Conservation (phyloP, 805 yeast species). For the Ogataea wickerhamii region DNA sequence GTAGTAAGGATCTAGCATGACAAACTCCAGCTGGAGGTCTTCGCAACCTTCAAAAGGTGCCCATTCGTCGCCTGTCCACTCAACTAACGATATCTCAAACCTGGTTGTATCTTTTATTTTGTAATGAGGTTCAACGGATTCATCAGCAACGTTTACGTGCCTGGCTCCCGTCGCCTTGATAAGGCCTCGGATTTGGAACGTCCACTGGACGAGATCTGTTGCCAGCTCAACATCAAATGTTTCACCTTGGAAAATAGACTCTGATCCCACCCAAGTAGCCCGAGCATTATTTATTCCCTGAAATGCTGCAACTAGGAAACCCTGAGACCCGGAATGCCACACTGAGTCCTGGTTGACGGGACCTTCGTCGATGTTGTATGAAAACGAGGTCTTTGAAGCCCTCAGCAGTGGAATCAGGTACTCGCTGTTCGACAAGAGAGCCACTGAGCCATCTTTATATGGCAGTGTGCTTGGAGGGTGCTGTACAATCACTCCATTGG, state of each 20-base stretch:
- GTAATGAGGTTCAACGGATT: slow-evolving; percentile 41
- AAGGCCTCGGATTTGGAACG: slow-evolving; percentile 64
- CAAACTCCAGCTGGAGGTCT: slow-evolving; percentile 77
- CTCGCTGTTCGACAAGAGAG: slow-evolving; percentile 66
- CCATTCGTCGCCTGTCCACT: slow-evolving; percentile 57
- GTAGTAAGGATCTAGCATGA: slow-evolving; percentile 93
- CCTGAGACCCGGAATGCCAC: slow-evolving; percentile 84
- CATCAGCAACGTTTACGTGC: slow-evolving; percentile 48
- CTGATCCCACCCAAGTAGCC: slow-evolving; percentile 75
- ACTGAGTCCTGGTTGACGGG: slow-evolving; percentile 36
- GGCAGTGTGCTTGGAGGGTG: slow-evolving; percentile 6
- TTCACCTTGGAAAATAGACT: slow-evolving; percentile 45
- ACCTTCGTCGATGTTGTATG: slow-evolving; percentile 45
- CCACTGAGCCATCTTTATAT: slow-evolving; percentile 53
- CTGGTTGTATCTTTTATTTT: slow-evolving; percentile 70
- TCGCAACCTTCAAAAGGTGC: slow-evolving; percentile 52
- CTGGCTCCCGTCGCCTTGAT: slow-evolving; percentile 51
- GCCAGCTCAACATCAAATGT: slow-evolving; percentile 36
- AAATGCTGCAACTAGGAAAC: slow-evolving; percentile 67
- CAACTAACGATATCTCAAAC: slow-evolving; percentile 50
- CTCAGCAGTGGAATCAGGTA: slow-evolving; percentile 64
- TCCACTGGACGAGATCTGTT: slow-evolving; percentile 61
- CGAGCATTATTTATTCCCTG: slow-evolving; percentile 82
- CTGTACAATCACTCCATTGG: slow-evolving; percentile 29
- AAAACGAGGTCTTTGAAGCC: slow-evolving; percentile 63